A percentile compares a stretch with the other conserved stretches of the same genome.
These are phyloP conservation scores for Castanea mollissima DNA, from an alignment of 306 rosid genomes.

Conservation along the genomic window DNA sequence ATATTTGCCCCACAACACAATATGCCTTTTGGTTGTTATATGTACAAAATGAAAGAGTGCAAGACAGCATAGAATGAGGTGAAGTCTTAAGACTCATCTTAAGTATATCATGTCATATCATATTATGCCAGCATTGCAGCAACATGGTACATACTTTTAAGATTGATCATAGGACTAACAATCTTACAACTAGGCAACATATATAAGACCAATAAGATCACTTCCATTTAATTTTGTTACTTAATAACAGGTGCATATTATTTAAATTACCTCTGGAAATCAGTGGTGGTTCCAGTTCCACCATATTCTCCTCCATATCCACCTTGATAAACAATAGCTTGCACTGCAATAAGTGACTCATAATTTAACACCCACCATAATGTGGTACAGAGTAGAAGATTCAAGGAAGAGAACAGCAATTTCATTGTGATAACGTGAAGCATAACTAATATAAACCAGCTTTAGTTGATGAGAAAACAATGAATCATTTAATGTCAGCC, in stretches of 20 bases:
- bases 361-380: constrained; percentile 7
- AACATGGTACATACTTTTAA: not conserved
- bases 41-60: not conserved
- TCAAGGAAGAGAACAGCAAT: constrained; percentile 2
- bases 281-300: constrained; percentile 43
- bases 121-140: not conserved
- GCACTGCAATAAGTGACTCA: constrained; percentile 47
- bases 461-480: not conserved
- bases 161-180: not conserved
- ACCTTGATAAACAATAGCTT: constrained; percentile 61
- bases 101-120: not conserved
- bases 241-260: not conserved
- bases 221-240: not conserved
- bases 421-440: not conserved
- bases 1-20: not conserved
- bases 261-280: constrained; percentile 52
- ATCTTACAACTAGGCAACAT: not conserved
- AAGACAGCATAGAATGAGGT: not conserved
- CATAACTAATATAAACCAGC: not conserved
- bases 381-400: not conserved
- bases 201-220: no score
- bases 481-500: not conserved
- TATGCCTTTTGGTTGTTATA: not conserved
- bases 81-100: not conserved
- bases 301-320: constrained; percentile 59